Evolutionary conservation across 2,329 filamentous ascomycete genomes (phyloP), one percentile per base, ranked within the genome.

Genomic region (Trichophaea hybrida): DNA sequence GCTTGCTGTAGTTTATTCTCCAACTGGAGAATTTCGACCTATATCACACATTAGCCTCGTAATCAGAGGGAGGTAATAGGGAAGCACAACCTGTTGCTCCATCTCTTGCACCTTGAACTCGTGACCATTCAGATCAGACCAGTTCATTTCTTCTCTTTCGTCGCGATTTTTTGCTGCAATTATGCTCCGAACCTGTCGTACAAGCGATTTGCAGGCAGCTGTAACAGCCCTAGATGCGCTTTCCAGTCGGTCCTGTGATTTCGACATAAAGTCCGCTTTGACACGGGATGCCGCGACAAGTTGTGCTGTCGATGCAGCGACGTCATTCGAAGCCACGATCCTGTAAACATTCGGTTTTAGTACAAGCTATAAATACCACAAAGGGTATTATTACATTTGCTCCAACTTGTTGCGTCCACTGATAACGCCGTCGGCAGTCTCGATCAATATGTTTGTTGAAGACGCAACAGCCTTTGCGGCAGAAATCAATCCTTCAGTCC

Each of bases 31-130:
- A 98, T 98, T 74, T 98, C 90, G 71, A 98, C 93, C 89, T 95
- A 43, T 57, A 58, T 48, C 48, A 43, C 57, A 5, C 44, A 56
- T 35, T 61, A 53, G 15, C 35, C 34, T 66, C 66, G 66, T 54
- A 49, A 10, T 10, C 59, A n/a, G 55, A 50, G n/a, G 40, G 6
- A 32, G 5, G 5, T 17, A 32, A 46, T 56, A 34, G 12, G 54
- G 61, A 15, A 48, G 49, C 78, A 80, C 69, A 78, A 95, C 90
- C 86, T 98, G 93, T 72, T 98, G 93, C 76, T 98, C 93, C 93
- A 98, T 98, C 76, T 98, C 90, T 68, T 85, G 81, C 55, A 96
- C 89, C 79, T 98, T 98, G 78, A 98, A 97, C 75, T 98, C 93
- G 73, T 96, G 91, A 35, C 85, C 83, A 63, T 87, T 90, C 51